Conservation (phyloP, 345 rosid species). For the Sonneratia alba region DNA sequence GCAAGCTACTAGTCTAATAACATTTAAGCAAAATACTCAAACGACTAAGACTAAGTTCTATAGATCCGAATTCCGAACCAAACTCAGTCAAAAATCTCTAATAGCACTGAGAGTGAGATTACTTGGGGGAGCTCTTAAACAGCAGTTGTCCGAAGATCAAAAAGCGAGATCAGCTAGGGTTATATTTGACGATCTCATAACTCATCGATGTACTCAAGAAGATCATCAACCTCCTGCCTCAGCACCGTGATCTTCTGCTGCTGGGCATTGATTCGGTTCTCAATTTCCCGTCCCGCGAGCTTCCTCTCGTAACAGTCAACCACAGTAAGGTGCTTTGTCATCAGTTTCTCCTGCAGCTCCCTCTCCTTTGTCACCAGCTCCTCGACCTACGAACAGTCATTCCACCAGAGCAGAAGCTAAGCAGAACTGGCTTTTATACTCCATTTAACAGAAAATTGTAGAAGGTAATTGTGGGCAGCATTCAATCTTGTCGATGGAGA, state of each 20-base stretch:
- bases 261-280: conserved; percentile 58
- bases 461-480: background rate
- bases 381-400: conserved; percentile 48
- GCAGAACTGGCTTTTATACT: background rate
- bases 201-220: conserved; percentile 70
- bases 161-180: background rate
- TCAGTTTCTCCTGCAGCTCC: conserved; percentile 77
- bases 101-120: background rate
- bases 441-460: background rate
- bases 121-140: background rate
- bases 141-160: background rate
- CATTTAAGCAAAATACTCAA: no score
- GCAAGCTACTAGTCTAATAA: no score
- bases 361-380: conserved; percentile 72
- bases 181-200: conserved; percentile 18
- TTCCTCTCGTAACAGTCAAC: no score
- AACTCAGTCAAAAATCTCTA: background rate
- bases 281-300: conserved; percentile 54
- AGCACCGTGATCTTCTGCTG: conserved; percentile 59
- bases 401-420: background rate
- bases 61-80: background rate
- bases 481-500: background rate
- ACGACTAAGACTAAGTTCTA: no score
- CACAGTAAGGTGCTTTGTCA: conserved; percentile 26
- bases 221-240: conserved; percentile 85